These are phyloP conservation scores for Gynostemma pentaphyllum DNA, from an alignment of 306 rosid genomes.

Conservation along the genomic window DNA sequence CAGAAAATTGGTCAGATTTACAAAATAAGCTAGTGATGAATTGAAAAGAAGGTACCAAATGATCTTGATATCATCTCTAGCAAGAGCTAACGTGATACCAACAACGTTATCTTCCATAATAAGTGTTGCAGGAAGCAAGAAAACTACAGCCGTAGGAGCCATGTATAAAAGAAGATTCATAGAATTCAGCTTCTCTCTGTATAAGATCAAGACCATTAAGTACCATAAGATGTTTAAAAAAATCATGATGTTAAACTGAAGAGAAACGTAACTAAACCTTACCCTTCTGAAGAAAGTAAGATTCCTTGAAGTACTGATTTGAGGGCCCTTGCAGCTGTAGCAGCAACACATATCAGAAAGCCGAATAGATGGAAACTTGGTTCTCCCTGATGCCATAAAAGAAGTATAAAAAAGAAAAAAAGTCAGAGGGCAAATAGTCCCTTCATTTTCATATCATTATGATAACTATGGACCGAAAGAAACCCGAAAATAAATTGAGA, in stretches of 20 bases:
- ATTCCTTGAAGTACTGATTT: slow-evolving; percentile 20
- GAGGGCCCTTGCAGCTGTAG: slow-evolving; percentile 18
- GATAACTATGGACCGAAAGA: neutral
- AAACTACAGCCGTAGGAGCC: slow-evolving; percentile 19
- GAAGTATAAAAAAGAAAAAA: neutral
- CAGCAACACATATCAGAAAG: slow-evolving; percentile 13
- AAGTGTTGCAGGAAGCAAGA: slow-evolving; percentile 20
- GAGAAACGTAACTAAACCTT: neutral
- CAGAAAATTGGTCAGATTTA: slow-evolving; percentile 16
- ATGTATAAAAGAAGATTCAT: slow-evolving; percentile 20
- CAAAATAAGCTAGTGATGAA: slow-evolving; percentile 16
- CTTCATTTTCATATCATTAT: neutral
- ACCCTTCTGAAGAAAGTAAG: slow-evolving; percentile 20
- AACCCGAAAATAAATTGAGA: neutral
- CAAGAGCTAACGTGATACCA: slow-evolving; percentile 16
- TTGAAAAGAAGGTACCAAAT: slow-evolving; percentile 21
- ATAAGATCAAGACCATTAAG: neutral
- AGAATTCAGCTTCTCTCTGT: slow-evolving; percentile 19
- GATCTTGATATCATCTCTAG: slow-evolving; percentile 14
- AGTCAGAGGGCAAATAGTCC: neutral
- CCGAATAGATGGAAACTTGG: slow-evolving; percentile 20
- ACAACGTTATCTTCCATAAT: slow-evolving; percentile 17
- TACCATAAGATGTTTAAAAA: neutral
- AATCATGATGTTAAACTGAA: neutral
- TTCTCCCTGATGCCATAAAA: slow-evolving; percentile 12